Evolutionary conservation across 2,329 filamentous ascomycete species (phyloP).

Genomic region (Colletotrichum simmondsii): DNA sequence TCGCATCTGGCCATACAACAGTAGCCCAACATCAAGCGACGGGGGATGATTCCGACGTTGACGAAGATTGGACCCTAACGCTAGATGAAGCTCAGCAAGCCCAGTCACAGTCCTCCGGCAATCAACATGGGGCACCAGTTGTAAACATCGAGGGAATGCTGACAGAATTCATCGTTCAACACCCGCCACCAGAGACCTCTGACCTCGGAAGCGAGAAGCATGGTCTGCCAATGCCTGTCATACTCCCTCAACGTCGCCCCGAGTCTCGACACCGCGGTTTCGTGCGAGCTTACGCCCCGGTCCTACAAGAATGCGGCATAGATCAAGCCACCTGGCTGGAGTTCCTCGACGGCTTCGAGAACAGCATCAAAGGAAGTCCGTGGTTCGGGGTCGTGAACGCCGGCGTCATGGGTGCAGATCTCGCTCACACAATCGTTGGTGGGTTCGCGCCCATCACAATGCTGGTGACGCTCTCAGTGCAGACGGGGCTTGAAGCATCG

Average conservation of each 20-base stretch:
- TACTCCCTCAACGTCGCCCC: constrained; percentile 3
- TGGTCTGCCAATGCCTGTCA: not conserved
- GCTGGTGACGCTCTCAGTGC: not conserved
- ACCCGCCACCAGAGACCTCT: not conserved
- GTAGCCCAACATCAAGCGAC: not conserved
- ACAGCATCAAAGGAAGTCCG: not conserved
- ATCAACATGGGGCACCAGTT: not conserved
- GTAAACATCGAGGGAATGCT: not conserved
- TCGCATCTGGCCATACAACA: not conserved
- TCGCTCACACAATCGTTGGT: not conserved
- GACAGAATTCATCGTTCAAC: not conserved
- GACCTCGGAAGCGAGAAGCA: not conserved
- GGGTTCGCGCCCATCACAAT: not conserved
- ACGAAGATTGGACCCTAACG: not conserved
- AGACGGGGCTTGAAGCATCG: constrained; percentile 1
- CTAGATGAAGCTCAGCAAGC: not conserved
- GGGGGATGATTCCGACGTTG: not conserved
- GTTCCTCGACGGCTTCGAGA: not conserved
- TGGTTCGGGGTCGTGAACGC: not conserved
- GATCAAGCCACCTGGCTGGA: not conserved
- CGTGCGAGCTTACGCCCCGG: constrained; percentile 5
- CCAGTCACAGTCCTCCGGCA: not conserved
- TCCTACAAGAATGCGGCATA: not conserved
- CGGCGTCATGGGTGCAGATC: not conserved
- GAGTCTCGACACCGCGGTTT: not conserved